A percentile compares a stretch with the other conserved stretches of the same genome.
Evolutionary conservation across 805 yeast genomes (phyloP).

Genomic region (Pachysolen tannophilus): DNA sequence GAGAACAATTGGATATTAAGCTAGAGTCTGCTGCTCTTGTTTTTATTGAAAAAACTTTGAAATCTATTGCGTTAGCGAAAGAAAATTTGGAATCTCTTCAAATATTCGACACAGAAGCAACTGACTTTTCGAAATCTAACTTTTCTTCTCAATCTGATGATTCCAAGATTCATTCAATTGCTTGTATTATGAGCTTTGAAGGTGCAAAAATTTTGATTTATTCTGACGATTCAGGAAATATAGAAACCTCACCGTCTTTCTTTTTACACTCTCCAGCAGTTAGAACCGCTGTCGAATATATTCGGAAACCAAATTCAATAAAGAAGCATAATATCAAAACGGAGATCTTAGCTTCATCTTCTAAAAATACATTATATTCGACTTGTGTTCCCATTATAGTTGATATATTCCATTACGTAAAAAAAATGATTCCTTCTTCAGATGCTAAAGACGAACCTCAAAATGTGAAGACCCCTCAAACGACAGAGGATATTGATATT

Average conservation of each 20-base stretch:
- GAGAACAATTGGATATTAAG: constrained; percentile 64
- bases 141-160: constrained; percentile 9
- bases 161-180: constrained; percentile 30
- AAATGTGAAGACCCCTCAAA: not conserved
- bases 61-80: constrained; percentile 28
- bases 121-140: not conserved
- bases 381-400: constrained; percentile 71
- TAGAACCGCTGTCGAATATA: constrained; percentile 46
- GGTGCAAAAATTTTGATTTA: constrained; percentile 58
- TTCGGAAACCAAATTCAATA: constrained; percentile 23
- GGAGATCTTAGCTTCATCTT: constrained; percentile 56
- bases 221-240: constrained; percentile 33
- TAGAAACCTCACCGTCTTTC: constrained; percentile 39
- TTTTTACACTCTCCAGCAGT: constrained; percentile 73
- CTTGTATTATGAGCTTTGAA: constrained; percentile 49
- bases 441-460: constrained; percentile 7
- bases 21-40: constrained; percentile 48
- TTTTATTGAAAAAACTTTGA: constrained; percentile 43
- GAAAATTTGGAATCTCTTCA: constrained; percentile 10
- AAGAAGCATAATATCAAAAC: constrained; percentile 38
- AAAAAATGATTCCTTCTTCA: constrained; percentile 17
- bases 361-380: constrained; percentile 64
- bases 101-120: not conserved
- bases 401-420: constrained; percentile 46
- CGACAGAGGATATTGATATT: constrained; percentile 21